Percentiles rank a stretch among this genome's conserved stretches.
phyloP scores from a whole-genome alignment of 768 basidiomycete genomes.

The Myochromella boudieri region DNA sequence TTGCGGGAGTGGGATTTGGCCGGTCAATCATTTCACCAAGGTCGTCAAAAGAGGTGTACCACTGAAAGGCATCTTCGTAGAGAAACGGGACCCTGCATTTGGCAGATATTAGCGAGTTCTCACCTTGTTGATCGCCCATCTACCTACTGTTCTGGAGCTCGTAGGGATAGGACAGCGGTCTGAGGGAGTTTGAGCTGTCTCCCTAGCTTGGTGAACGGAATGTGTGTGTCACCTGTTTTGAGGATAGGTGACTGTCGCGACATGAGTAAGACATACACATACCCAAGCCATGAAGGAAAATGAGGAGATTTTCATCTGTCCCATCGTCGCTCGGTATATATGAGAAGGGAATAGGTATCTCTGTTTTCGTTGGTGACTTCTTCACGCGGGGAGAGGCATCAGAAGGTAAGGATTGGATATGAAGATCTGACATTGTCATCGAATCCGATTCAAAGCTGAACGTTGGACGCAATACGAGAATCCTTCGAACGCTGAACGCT shows the following conservation, averaged over 20 bases:
- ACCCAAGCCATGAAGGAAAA: slow-evolving; percentile 89
- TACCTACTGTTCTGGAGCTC: slow-evolving; percentile 74
- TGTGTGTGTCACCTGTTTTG: slow-evolving; percentile 73
- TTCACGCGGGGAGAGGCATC: slow-evolving; percentile 40
- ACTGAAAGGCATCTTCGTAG: slow-evolving; percentile 79
- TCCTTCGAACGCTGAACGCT: not conserved
- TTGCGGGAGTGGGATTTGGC: slow-evolving; percentile 73
- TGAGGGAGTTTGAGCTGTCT: slow-evolving; percentile 80
- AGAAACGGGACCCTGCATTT: slow-evolving; percentile 68
- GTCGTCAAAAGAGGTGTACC: slow-evolving; percentile 81
- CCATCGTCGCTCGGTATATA: slow-evolving; percentile 81
- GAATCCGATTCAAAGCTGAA: not conserved
- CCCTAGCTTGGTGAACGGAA: slow-evolving; percentile 76
- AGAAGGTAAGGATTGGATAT: slow-evolving; percentile 29
- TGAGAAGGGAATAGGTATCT: slow-evolving; percentile 55
- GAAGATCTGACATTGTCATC: slow-evolving; percentile 26
- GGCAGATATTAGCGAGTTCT: not conserved
- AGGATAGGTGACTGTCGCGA: not conserved
- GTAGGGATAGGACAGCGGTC: slow-evolving; percentile 79
- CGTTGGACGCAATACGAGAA: not conserved
- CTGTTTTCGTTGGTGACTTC: slow-evolving; percentile 42
- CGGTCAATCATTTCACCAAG: slow-evolving; percentile 69
- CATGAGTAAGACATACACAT: slow-evolving; percentile 17
- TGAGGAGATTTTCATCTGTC: slow-evolving; percentile 80
- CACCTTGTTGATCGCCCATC: not conserved